phyloP scores from a whole-genome alignment of 2,329 filamentous ascomycete species.

The Calonectria crousiana region DNA sequence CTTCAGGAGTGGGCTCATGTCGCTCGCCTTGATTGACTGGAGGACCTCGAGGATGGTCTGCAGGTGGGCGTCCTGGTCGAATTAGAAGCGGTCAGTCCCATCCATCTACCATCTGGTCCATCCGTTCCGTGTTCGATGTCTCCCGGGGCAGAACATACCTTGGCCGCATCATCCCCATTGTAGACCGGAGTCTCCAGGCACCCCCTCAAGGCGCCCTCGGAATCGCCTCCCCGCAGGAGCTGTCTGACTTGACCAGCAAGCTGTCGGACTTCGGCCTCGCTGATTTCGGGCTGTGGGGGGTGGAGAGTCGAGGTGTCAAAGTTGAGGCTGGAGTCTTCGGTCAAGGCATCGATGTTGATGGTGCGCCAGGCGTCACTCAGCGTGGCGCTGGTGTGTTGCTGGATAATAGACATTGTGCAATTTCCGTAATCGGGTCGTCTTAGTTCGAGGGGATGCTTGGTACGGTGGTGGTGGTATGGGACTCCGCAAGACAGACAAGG shows the following conservation, averaged over 20 bases:
- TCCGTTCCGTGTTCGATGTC: background rate
- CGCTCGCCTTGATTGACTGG: constrained; percentile 94
- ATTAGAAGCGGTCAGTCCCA: constrained; percentile 7
- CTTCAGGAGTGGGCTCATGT: constrained; percentile 91
- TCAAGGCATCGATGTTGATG: constrained; percentile 92
- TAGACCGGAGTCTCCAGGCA: constrained; percentile 90
- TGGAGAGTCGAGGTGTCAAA: constrained; percentile 90
- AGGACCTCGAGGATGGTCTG: constrained; percentile 92
- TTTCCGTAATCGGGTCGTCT: background rate
- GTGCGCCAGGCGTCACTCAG: constrained; percentile 81
- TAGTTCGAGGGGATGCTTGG: constrained; percentile 13
- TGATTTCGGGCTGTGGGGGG: constrained; percentile 79
- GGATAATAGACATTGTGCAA: constrained; percentile 70
- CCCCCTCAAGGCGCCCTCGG: constrained; percentile 86
- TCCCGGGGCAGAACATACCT: constrained; percentile 55
- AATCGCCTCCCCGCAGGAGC: constrained; percentile 86
- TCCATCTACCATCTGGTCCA: background rate
- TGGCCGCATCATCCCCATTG: constrained; percentile 68
- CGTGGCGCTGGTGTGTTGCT: constrained; percentile 71
- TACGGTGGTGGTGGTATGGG: constrained; percentile 15
- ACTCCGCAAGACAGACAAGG: constrained; percentile 11
- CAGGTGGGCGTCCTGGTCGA: constrained; percentile 81
- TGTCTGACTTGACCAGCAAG: constrained; percentile 87
- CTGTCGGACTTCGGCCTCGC: constrained; percentile 82
- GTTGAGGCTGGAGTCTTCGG: constrained; percentile 90